A percentile compares a stretch with the other conserved stretches of the same genome.
Conservation (phyloP, 1,284 basidiomycete genomes). For the Taiwanofungus camphoratus region DNA sequence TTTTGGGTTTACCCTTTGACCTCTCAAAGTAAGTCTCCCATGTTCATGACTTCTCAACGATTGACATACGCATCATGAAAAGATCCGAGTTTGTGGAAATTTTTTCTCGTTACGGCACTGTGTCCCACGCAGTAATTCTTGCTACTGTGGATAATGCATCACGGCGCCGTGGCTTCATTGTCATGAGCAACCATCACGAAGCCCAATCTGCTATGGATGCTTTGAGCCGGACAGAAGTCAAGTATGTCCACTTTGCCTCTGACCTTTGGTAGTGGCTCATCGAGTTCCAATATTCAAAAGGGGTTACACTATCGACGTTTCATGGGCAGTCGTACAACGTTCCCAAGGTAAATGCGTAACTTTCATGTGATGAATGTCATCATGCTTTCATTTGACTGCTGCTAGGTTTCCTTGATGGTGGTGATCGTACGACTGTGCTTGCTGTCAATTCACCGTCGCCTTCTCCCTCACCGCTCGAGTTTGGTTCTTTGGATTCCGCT, state of each 20-base stretch:
- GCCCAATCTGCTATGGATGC: constrained; percentile 60
- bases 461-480: constrained; percentile 26
- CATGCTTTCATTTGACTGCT: background rate
- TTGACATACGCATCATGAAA: background rate
- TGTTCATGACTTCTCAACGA: background rate
- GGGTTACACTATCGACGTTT: constrained; percentile 67
- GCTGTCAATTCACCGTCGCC: constrained; percentile 35
- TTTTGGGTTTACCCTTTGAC: constrained; percentile 72
- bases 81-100: constrained; percentile 57
- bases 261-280: background rate
- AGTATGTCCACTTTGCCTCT: constrained; percentile 33
- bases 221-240: constrained; percentile 61
- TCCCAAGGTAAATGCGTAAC: constrained; percentile 58
- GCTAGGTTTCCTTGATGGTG: constrained; percentile 72
- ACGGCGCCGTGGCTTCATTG: constrained; percentile 71
- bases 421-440: constrained; percentile 60
- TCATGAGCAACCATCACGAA: constrained; percentile 67
- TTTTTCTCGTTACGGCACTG: constrained; percentile 59
- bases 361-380: too few relatives aligned
- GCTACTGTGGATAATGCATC: constrained; percentile 78
- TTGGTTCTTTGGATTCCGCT: constrained; percentile 15
- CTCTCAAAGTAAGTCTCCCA: constrained; percentile 54
- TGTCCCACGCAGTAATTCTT: constrained; percentile 69
- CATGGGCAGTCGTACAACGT: constrained; percentile 78
- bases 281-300: constrained; percentile 28